Evolutionary conservation across 2,329 filamentous ascomycete species (phyloP), one percentile per base, ranked within the genome.

Genomic region (Tolypocladium endophyticum): DNA sequence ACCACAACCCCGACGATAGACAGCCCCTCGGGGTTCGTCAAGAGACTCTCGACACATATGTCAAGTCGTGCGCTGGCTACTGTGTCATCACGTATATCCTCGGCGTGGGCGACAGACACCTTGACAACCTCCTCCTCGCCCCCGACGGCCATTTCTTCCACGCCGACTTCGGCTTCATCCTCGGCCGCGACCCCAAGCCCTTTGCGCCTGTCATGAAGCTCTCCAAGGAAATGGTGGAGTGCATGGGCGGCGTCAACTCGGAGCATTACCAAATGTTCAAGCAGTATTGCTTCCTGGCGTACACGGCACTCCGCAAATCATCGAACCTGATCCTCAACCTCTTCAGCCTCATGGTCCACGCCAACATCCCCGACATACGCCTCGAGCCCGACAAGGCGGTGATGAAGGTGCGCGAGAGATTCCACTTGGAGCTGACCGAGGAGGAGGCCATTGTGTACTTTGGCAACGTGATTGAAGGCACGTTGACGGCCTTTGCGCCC

Each of bases 81-180:
- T 97, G 94, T 72, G 94, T 99, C 18, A 97, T 99, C 66, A 99
- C 95, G 0, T 99, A 99, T 72, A 89, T 99, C 20, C 84, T 99
- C 16, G 95, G 94, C 38, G 94, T 99, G 3, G 94, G 94, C 25
- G 94, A 99, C 71, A 87, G 94, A 1, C 94, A 99, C 74, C 82
- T 97, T 2, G 94, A 99, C 72, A 99, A 99, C 68, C 84, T 99
- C 1, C 85, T 99, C 33, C 84, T 99, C 6, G 85, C 92, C 0
- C 92, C 94, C 0, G 88, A 92, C 65, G 94, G 86, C 0, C 91
- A 95, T 73, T 99, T 99, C 79, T 97, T 99, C 81, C 94, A 99
- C 72, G 92, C 93, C 36, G 94, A 99, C 73, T 99, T 99, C 68
- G 94, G 95, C 50, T 99, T 96, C 74, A 99, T 99, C 63, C 87